phyloP scores from a whole-genome alignment of 169 alveolate species.

The Toxoplasma gondii region DNA sequence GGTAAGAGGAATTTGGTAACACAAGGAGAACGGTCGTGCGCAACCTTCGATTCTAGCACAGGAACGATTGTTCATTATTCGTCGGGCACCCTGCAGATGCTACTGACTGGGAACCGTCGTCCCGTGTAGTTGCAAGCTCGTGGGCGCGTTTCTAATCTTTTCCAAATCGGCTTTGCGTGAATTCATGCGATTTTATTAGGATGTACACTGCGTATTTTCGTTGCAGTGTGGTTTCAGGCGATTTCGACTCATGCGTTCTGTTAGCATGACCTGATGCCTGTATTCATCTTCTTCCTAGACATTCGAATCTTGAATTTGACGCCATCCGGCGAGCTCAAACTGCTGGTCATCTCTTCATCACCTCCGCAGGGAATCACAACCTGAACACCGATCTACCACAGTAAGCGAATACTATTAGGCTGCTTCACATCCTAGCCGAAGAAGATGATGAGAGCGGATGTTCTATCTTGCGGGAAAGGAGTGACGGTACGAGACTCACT shows the following conservation, averaged over 20 bases:
- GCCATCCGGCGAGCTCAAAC: slow-evolving; percentile 68
- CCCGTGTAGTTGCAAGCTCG: neutral
- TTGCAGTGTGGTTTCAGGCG: too few relatives aligned
- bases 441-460: slow-evolving; percentile 24
- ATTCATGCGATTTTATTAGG: too few relatives aligned
- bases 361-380: slow-evolving; percentile 67
- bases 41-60: neutral
- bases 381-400: slow-evolving; percentile 59
- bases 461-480: slow-evolving; percentile 48
- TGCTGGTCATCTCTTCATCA: slow-evolving; percentile 62
- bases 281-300: neutral
- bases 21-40: neutral
- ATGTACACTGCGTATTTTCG: too few relatives aligned
- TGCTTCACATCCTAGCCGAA: neutral
- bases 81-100: neutral
- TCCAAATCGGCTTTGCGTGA: too few relatives aligned
- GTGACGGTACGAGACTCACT: neutral
- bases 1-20: slow-evolving; percentile 25
- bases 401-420: neutral
- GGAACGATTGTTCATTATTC: neutral
- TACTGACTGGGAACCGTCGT: neutral
- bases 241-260: too few relatives aligned
- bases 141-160: neutral
- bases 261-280: too few relatives aligned
- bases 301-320: slow-evolving; percentile 46